Conservation (phyloP, 768 basidiomycete species). For the Pisolithus orientalis region DNA sequence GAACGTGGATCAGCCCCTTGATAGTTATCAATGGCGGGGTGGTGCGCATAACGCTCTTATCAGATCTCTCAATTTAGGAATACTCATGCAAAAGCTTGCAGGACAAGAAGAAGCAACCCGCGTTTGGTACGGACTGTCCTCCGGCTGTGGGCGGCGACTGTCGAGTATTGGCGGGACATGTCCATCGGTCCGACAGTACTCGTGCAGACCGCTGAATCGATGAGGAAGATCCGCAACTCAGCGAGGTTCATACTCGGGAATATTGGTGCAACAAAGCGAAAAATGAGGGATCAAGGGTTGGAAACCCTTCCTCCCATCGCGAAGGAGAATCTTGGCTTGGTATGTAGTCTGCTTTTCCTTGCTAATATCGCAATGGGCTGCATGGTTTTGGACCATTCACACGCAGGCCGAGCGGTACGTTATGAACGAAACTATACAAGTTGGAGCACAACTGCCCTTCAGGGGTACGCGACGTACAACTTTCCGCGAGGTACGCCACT, state of each 20-base stretch:
- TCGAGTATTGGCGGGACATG: constrained; percentile 87
- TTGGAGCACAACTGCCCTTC: constrained; percentile 63
- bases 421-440: constrained; percentile 76
- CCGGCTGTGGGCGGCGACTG: constrained; percentile 86
- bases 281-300: not conserved
- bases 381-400: not conserved
- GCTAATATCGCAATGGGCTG: not conserved
- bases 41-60: constrained; percentile 36
- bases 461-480: constrained; percentile 66
- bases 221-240: constrained; percentile 83
- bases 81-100: constrained; percentile 20
- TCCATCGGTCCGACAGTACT: constrained; percentile 77
- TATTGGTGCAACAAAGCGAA: constrained; percentile 33
- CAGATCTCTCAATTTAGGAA: not conserved
- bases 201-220: constrained; percentile 63
- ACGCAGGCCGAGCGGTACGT: constrained; percentile 76
- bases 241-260: constrained; percentile 85
- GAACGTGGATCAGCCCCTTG: constrained; percentile 80
- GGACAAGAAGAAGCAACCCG: constrained; percentile 67
- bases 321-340: constrained; percentile 53
- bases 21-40: constrained; percentile 71
- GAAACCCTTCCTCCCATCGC: constrained; percentile 4
- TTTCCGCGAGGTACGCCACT: constrained; percentile 68
- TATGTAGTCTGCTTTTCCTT: constrained; percentile 29
- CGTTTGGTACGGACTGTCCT: constrained; percentile 83